These are phyloP conservation scores for Pyricularia pennisetigena DNA, from an alignment of 2,329 filamentous ascomycete species.

Conservation along the genomic window DNA sequence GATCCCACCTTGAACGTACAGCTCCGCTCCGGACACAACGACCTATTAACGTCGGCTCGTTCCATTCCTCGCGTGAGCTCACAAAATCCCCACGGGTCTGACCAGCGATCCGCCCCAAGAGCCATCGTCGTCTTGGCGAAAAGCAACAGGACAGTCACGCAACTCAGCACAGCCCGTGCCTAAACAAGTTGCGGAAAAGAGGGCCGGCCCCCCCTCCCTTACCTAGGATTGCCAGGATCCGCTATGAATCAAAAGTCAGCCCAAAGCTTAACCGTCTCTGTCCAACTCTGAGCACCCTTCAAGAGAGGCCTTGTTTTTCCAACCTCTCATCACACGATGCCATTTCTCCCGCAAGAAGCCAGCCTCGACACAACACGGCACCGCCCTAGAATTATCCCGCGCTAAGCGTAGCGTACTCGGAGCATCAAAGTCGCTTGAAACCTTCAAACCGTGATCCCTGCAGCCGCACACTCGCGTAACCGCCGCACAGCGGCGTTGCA, in stretches of 20 bases:
- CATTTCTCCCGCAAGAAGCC: conserved; percentile 1
- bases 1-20: neutral
- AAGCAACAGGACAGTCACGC: conserved; percentile 2
- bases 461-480: neutral
- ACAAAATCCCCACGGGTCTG: neutral
- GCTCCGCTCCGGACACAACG: neutral
- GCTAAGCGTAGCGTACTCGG: neutral
- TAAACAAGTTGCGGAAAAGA: neutral
- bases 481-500: neutral
- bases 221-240: neutral
- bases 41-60: neutral
- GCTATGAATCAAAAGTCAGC: conserved; percentile 1
- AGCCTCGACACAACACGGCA: conserved; percentile 2
- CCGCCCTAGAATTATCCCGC: conserved; percentile 3
- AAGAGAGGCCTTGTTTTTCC: neutral
- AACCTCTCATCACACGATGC: conserved; percentile 1
- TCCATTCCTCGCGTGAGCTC: neutral
- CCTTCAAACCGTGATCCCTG: neutral
- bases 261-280: neutral
- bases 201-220: neutral
- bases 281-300: neutral
- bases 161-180: neutral
- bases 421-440: neutral
- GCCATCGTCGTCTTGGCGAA: neutral
- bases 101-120: neutral